A percentile compares a stretch with the other conserved stretches of the same genome.
Evolutionary conservation across 192 early-diverging fungal species (phyloP).

Genomic region (Gigaspora rosea): DNA sequence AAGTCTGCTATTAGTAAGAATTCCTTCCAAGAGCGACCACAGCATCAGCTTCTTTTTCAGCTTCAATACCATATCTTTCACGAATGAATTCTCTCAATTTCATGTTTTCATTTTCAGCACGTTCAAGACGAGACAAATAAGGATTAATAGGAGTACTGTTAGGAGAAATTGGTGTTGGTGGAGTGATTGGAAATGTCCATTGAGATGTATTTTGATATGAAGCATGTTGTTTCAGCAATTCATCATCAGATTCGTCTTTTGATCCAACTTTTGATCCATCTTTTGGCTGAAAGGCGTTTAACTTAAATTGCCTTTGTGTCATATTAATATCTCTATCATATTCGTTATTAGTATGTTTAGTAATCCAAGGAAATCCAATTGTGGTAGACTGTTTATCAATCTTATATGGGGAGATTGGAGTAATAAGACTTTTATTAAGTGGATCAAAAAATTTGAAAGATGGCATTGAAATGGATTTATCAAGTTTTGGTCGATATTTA

Average conservation of each 20-base stretch:
- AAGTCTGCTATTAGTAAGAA: neutral
- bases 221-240: too few relatives aligned
- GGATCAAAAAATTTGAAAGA: neutral
- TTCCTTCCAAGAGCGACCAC: conserved; percentile 3
- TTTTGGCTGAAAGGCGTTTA: too few relatives aligned
- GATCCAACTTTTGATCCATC: too few relatives aligned
- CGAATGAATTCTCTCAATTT: conserved; percentile 31
- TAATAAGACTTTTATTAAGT: neutral
- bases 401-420: neutral
- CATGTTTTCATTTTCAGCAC: conserved; percentile 5
- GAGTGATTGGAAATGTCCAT: too few relatives aligned
- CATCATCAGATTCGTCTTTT: too few relatives aligned
- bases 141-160: neutral
- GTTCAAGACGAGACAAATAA: neutral
- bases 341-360: too few relatives aligned
- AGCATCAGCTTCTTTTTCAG: conserved; percentile 23
- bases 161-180: too few relatives aligned
- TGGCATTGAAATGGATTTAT: neutral
- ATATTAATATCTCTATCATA: too few relatives aligned
- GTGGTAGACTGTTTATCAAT: too few relatives aligned
- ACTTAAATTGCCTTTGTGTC: too few relatives aligned
- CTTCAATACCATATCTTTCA: conserved; percentile 16
- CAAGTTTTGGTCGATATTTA: neutral
- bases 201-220: too few relatives aligned
- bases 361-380: too few relatives aligned